Base-by-base conservation (phyloP, 225 moss, liverwort and hornwort genomes). In the Ulota crispa region DNA sequence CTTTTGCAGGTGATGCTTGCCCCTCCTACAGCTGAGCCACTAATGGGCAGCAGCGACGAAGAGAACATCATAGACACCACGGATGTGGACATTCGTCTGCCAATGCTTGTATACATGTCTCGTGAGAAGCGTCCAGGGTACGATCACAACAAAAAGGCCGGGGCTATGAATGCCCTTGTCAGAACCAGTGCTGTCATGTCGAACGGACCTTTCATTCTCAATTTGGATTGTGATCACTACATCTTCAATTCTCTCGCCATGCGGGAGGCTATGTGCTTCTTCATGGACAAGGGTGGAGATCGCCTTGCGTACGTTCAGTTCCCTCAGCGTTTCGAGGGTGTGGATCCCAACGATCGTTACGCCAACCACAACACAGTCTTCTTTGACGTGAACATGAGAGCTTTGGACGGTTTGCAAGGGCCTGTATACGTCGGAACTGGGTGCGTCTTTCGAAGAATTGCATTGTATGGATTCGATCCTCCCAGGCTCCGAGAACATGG, bases 141-240 rank as follows among this genome's bases (percentile, higher is more conserved):
- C 69, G 96, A 96, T 68, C 96, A 96, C 88, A 96, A 96, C 80
- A 96, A 96, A 76, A 96, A 96, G 79, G 96, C 96, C n/a, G 96
- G 96, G 72, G 96, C 96, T 54, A 96, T 96, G 96, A 96, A 96
- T n/a, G 93, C 96, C 21, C 86, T 96, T 27, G 96, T 96, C 24
- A 85, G 96, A 68, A 96, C 94, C 21, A 96, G 96, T 70, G 96
- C 96, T 6, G 90, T 96, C 68, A 96, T 96, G 96, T 96, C 96
- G 31, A 96, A 96, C 26, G 96, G 96, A 2, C 81, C 96, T 37
- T 96, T 94, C 84, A 96, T 96, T 18, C 93, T 96, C 77, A 96
- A 96, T 91, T 86, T 96, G 66, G 96, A 96, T 90, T 96, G 96
- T 78, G 96, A 96, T 89, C 96, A 96, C 26, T 92, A 94, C 78